Base-by-base conservation (phyloP, 2,329 filamentous ascomycete genomes). In the Metarhizium rileyi region DNA sequence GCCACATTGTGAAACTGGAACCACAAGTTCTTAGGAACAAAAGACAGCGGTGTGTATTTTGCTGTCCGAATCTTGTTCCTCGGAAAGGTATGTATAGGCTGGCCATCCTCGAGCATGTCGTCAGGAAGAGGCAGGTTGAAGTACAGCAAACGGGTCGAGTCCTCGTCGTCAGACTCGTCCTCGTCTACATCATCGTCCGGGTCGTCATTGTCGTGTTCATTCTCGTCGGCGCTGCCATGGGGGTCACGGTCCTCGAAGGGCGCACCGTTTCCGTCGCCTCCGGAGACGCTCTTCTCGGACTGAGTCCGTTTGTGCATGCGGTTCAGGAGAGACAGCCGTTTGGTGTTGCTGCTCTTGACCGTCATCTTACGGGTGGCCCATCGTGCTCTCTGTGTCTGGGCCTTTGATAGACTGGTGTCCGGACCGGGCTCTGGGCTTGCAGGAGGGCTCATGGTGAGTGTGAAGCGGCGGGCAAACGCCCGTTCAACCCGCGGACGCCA, bases 1-100 rank as follows among this genome's bases (percentile, higher is more conserved):
- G 93, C 93, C 61, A 98, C 86, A 63, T 97, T 97, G 70, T 98
- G 91, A 64, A 98, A 97, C 68, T 98, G 94, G 56, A 95, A 88
- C 82, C 85, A 98, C 62, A 98, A 65, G 69, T 98, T 97, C 73
- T 97, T 97, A 14, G 93, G 93, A 26, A 98, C 68, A 69, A 98
- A 98, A 52, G 87, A 95, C 55, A 98, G 69, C 8, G 94, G 86
- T 7, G 93, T 98, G 68, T 98, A 98, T 70, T 97, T 98, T 52
- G 93, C 88, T 3, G 93, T 98, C 59, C 94, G 80, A 66, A 98
- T 95, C 76, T 98, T 98, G 75, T 98, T 98, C 57, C 91, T 78
- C 45, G 87, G 78, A 66, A 85, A 98, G 22, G 79, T 73, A 50
- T 79, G 74, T 48, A 73, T 66, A 2, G 90, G 86, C 52, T 81